phyloP scores from a whole-genome alignment of 2,329 filamentous ascomycete genomes.

The Nemania abortiva region DNA sequence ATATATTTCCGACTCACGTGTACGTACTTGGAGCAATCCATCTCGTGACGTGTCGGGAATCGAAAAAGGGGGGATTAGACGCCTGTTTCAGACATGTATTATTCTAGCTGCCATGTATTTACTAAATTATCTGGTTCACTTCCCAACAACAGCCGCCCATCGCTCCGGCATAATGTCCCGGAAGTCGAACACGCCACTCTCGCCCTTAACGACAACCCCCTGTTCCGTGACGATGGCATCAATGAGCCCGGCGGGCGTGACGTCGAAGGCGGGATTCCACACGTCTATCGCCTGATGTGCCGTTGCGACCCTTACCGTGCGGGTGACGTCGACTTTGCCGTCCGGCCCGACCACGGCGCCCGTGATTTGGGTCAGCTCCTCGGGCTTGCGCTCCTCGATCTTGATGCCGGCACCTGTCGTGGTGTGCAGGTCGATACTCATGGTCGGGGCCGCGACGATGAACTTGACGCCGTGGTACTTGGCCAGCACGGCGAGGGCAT shows the following conservation, averaged over 20 bases:
- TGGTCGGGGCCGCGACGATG: constrained; percentile 92
- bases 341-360: constrained; percentile 77
- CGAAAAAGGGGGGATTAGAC: neutral
- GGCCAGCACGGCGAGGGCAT: constrained; percentile 90
- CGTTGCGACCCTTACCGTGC: constrained; percentile 80
- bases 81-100: neutral
- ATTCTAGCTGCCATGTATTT: neutral
- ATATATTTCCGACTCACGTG: neutral
- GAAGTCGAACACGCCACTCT: constrained; percentile 77
- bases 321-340: constrained; percentile 71
- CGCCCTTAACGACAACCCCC: constrained; percentile 83
- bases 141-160: constrained; percentile 58
- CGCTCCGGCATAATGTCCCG: constrained; percentile 67
- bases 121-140: constrained; percentile 22
- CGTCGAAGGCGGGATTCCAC: constrained; percentile 98
- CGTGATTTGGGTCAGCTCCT: constrained; percentile 86
- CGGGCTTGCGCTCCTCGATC: constrained; percentile 86
- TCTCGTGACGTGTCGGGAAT: neutral
- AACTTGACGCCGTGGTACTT: constrained; percentile 91
- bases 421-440: constrained; percentile 89
- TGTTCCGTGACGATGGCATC: constrained; percentile 95
- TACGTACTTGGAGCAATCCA: neutral
- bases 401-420: constrained; percentile 81
- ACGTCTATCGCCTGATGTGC: constrained; percentile 83
- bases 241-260: constrained; percentile 89